phyloP scores from a whole-genome alignment of 2,329 filamentous ascomycete genomes.

The Pestalotiopsis fici region DNA sequence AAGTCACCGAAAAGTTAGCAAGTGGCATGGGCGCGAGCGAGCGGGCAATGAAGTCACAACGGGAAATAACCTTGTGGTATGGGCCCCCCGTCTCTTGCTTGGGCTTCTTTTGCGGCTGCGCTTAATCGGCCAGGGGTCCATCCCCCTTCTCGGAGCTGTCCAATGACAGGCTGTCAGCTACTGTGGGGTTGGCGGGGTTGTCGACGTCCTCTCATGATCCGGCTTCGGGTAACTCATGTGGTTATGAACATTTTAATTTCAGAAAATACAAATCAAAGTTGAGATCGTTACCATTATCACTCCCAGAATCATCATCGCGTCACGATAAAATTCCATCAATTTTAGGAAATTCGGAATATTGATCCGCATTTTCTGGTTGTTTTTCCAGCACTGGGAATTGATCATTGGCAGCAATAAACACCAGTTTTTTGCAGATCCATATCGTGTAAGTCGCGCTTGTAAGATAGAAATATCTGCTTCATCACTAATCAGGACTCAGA shows the following conservation, averaged over 20 bases:
- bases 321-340: too few relatives aligned
- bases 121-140: neutral
- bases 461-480: neutral
- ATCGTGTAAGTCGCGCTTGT: neutral
- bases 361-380: too few relatives aligned
- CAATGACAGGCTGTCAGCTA: neutral
- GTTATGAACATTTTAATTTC: neutral
- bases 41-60: neutral
- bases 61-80: slow-evolving; percentile 2
- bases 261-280: neutral
- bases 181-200: neutral
- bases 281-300: neutral
- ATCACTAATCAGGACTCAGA: neutral
- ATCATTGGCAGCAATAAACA: neutral
- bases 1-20: neutral
- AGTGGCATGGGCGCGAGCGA: neutral
- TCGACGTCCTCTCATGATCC: neutral
- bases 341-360: too few relatives aligned
- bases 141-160: neutral
- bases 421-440: neutral
- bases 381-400: neutral
- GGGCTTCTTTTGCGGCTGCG: neutral
- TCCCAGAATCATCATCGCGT: too few relatives aligned
- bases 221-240: neutral
- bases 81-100: neutral